Evolutionary conservation across 2,329 filamentous ascomycete species (phyloP).

Genomic region (Exserohilum turcica): DNA sequence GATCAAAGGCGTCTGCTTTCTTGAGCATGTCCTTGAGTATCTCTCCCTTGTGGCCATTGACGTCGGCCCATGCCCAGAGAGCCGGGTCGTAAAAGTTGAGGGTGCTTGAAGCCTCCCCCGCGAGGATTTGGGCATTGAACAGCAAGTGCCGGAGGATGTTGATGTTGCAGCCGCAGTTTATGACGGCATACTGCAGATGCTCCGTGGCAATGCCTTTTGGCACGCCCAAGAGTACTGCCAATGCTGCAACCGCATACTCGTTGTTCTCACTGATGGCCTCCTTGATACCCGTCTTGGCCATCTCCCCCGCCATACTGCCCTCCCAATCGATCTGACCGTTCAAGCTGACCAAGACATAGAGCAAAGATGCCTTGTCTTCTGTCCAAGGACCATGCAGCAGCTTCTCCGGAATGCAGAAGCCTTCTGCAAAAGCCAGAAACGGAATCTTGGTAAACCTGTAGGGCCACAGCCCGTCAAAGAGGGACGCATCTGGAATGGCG

Average conservation of each 20-base stretch:
- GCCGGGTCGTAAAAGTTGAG: slow-evolving; percentile 44
- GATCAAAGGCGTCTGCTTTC: slow-evolving; percentile 38
- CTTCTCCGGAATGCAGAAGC: slow-evolving; percentile 43
- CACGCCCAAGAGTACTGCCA: slow-evolving; percentile 40
- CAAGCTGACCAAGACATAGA: slow-evolving; percentile 44
- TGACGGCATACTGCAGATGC: slow-evolving; percentile 35
- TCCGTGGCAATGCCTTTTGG: slow-evolving; percentile 37
- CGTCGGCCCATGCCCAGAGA: slow-evolving; percentile 44
- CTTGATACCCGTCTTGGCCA: slow-evolving; percentile 38
- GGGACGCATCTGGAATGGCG: slow-evolving; percentile 25
- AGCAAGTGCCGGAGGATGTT: slow-evolving; percentile 40
- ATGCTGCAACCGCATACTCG: slow-evolving; percentile 41
- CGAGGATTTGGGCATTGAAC: slow-evolving; percentile 44
- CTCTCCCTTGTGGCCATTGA: slow-evolving; percentile 32
- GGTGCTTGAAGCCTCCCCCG: slow-evolving; percentile 16
- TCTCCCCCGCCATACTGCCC: slow-evolving; percentile 41
- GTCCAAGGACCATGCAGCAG: slow-evolving; percentile 45
- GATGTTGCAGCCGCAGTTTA: slow-evolving; percentile 36
- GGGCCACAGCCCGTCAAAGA: slow-evolving; percentile 40
- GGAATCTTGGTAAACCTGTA: slow-evolving; percentile 38
- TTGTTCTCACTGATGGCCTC: slow-evolving; percentile 35
- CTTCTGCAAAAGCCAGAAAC: slow-evolving; percentile 40
- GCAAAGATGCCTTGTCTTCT: slow-evolving; percentile 33
- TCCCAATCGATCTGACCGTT: slow-evolving; percentile 44
- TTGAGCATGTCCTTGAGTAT: slow-evolving; percentile 39